phyloP scores from a whole-genome alignment of 2,329 filamentous ascomycete genomes.

The Neonectria ditissima region DNA sequence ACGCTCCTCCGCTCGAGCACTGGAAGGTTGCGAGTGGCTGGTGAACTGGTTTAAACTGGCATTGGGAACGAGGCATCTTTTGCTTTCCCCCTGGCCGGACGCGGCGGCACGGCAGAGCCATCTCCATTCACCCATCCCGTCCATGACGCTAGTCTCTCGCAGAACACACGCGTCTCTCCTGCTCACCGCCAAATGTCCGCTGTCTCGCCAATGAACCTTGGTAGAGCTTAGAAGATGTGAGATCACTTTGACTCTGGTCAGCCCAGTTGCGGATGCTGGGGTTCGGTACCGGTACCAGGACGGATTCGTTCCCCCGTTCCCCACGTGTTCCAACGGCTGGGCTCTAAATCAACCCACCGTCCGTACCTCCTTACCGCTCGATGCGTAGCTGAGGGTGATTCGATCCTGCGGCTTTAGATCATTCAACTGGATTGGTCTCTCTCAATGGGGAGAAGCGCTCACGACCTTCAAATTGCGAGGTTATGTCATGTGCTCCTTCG shows the following conservation, averaged over 20 bases:
- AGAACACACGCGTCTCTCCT: slow-evolving; percentile 8
- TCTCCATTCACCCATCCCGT: background rate
- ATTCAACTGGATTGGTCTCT: no score
- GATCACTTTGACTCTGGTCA: background rate
- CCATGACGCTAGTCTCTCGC: slow-evolving; percentile 4
- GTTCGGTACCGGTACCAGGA: background rate
- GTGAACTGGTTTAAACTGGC: no score
- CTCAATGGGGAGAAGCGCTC: background rate
- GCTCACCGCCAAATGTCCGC: slow-evolving; percentile 22
- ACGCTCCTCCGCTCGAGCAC: no score
- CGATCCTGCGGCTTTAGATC: background rate
- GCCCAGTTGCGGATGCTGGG: slow-evolving; percentile 3
- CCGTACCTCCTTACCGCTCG: background rate
- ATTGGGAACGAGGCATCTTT: no score
- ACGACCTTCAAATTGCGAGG: no score
- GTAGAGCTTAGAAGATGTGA: no score
- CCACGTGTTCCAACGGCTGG: slow-evolving; percentile 35
- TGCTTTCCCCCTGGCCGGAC: slow-evolving; percentile 3
- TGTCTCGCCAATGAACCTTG: no score
- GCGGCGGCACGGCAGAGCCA: background rate
- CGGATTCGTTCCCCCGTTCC: slow-evolving; percentile 5
- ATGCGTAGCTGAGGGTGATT: background rate
- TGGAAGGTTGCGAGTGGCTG: no score
- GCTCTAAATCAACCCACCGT: slow-evolving; percentile 7
- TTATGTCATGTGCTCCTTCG: no score